Base-by-base conservation (phyloP, 2,329 filamentous ascomycete species). In the Colletotrichum caudatum region DNA sequence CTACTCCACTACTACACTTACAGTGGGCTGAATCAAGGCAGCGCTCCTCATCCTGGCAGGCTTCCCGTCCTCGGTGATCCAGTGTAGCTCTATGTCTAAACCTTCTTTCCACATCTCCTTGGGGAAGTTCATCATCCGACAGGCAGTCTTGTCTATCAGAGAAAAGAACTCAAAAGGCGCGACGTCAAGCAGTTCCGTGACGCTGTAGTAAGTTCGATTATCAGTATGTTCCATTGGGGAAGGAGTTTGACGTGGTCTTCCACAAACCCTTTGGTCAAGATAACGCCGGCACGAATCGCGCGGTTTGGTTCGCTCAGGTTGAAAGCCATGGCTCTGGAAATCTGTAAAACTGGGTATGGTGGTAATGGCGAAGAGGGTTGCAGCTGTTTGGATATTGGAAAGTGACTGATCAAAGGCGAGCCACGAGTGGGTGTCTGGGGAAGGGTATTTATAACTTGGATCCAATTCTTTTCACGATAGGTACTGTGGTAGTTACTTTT, bases 111-210 rank as follows among this genome's bases (percentile, higher is more conserved):
- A 37, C 63, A 35, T 66, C 1, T 60, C 20, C 7, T 20, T 20
- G 29, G 68, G 64, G 0, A 71, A 7, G 2, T 71, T 66, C 41
- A 71, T 67, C 1, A 69, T 41, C 44, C 73, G 73, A 20, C 78
- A 23, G 0, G 73, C 41, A 0, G 69, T 26, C 5, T 74, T 66
- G 59, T 67, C 74, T 3, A 78, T 2, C 1, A 62, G 66, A 29
- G 76, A 46, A 23, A 82, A 58, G 8, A 79, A 64, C 16, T 81
- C 80, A 18, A 82, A 72, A 1, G 79, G 79, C 3, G 78, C 80
- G 3, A 81, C 76, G n/a, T 82, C 80, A 2, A 82, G 76, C 8
- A 79, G 70, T 50, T 82, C 80, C 0, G 77, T 81, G 7, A 74
- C 53, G 41, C 78, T 82, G 67, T 33, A 51, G 44, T 33, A 46